Percentiles rank a stretch among this genome's conserved stretches.
These are phyloP conservation scores for Ophiocordyceps camponoti-leonardi DNA, from an alignment of 2,329 filamentous ascomycete species.

Conservation along the genomic window DNA sequence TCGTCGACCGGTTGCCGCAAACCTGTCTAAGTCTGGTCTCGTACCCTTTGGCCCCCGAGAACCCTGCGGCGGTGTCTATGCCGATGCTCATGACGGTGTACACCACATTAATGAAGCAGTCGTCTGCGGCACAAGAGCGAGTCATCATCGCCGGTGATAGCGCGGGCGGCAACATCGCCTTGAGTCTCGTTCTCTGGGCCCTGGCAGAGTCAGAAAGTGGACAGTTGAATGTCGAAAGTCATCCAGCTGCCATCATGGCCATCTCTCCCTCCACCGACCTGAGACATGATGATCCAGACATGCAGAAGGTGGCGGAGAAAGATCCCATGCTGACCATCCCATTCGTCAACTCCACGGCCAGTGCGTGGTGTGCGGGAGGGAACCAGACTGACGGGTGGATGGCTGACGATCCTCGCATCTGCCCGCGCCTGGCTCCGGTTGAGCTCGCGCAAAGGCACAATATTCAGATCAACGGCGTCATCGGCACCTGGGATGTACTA, in stretches of 20 bases:
- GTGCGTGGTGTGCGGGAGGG: conserved; percentile 6
- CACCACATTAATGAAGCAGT: conserved; percentile 18
- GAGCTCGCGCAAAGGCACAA: conserved; percentile 9
- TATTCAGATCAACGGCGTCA: conserved; percentile 32
- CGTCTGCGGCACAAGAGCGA: conserved; percentile 17
- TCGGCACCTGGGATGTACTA: conserved; percentile 33
- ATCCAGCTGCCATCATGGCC: conserved; percentile 7
- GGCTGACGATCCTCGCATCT: conserved; percentile 23
- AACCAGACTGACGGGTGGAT: background rate
- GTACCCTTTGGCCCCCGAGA: conserved; percentile 34
- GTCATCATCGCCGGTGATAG: conserved; percentile 36
- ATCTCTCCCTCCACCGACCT: conserved; percentile 28
- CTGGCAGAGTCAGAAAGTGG: conserved; percentile 11
- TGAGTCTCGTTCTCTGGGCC: conserved; percentile 16
- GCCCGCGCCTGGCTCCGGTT: conserved; percentile 28
- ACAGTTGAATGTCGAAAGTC: conserved; percentile 10
- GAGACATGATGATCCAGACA: conserved; percentile 6
- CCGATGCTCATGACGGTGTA: conserved; percentile 29
- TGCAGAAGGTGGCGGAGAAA: conserved; percentile 4
- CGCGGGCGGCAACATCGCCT: conserved; percentile 34
- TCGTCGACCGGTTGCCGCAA: conserved; percentile 21
- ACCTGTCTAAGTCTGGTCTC: conserved; percentile 29
- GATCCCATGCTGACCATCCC: conserved; percentile 10
- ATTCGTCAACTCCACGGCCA: conserved; percentile 8
- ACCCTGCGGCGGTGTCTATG: conserved; percentile 28